A percentile compares a stretch with the other conserved stretches of the same genome.
Evolutionary conservation across 805 yeast species (phyloP).

Genomic region (Metschnikowia peoriensis): DNA sequence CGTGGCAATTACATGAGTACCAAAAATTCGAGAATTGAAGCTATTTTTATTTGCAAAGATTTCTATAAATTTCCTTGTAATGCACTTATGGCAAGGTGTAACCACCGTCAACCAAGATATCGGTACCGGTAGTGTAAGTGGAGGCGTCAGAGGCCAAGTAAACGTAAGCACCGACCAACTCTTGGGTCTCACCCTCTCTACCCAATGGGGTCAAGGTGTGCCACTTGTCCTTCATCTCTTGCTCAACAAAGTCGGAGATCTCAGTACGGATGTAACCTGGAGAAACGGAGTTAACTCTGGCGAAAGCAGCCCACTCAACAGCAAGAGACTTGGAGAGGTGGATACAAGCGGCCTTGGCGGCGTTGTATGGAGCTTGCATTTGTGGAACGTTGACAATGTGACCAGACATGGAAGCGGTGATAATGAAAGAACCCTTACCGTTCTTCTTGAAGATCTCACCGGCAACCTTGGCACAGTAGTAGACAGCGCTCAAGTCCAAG

Average conservation of each 20-base stretch:
- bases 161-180: slow-evolving; percentile 46
- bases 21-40: no score
- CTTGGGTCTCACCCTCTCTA: slow-evolving; percentile 44
- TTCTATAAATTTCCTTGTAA: background rate
- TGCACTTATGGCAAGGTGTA: slow-evolving; percentile 27
- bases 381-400: slow-evolving; percentile 47
- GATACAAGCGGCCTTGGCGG: slow-evolving; percentile 45
- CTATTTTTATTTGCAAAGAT: background rate
- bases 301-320: slow-evolving; percentile 49
- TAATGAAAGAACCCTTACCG: slow-evolving; percentile 42
- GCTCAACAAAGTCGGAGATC: slow-evolving; percentile 35
- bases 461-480: slow-evolving; percentile 42
- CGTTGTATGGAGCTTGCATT: slow-evolving; percentile 46
- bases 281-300: slow-evolving; percentile 41
- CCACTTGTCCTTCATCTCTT: slow-evolving; percentile 36
- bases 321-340: slow-evolving; percentile 45
- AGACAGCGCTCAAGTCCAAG: slow-evolving; percentile 42
- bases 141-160: slow-evolving; percentile 46
- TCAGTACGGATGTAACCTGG: slow-evolving; percentile 46
- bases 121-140: slow-evolving; percentile 45
- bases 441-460: slow-evolving; percentile 40
- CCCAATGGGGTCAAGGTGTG: slow-evolving; percentile 43
- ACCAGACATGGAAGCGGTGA: slow-evolving; percentile 49
- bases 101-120: slow-evolving; percentile 48
- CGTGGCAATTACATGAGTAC: background rate